These are phyloP conservation scores for Candida pini DNA, from an alignment of 805 yeast genomes.

Conservation along the genomic window DNA sequence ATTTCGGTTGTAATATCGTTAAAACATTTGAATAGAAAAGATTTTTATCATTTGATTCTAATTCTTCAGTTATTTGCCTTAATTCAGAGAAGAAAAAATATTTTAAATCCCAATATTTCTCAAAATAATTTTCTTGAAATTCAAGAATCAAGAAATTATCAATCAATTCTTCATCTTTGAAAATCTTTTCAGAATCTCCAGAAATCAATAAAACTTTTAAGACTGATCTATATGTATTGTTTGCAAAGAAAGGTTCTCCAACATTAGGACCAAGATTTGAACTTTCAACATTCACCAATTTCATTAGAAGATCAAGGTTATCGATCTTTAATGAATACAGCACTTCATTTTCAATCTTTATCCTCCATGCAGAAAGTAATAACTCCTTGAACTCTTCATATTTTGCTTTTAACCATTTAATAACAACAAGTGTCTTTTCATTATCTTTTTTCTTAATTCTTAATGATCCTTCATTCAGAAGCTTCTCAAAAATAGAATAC, in stretches of 20 bases:
- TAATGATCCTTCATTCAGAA: constrained; percentile 39
- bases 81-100: constrained; percentile 61
- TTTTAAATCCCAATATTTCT: constrained; percentile 69
- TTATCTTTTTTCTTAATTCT: constrained; percentile 25
- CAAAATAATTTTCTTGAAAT: constrained; percentile 50
- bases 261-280: constrained; percentile 42
- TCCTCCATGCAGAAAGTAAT: constrained; percentile 37
- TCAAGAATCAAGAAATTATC: constrained; percentile 37
- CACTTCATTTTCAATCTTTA: constrained; percentile 30
- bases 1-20: constrained; percentile 30
- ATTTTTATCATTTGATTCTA: constrained; percentile 9
- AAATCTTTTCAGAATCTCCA: constrained; percentile 32
- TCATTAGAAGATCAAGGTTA: constrained; percentile 48
- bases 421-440: constrained; percentile 45
- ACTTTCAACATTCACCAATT: constrained; percentile 52
- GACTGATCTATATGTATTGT: constrained; percentile 39
- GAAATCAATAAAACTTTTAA: constrained; percentile 28
- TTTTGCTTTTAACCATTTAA: constrained; percentile 56
- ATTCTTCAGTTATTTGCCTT: constrained; percentile 20
- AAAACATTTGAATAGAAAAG: constrained; percentile 35
- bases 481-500: constrained; percentile 41
- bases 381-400: constrained; percentile 49
- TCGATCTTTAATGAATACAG: constrained; percentile 45
- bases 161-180: constrained; percentile 41
- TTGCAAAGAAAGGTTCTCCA: constrained; percentile 61